Conservation (phyloP, 345 rosid genomes). For the Noccaea bulbosa region DNA sequence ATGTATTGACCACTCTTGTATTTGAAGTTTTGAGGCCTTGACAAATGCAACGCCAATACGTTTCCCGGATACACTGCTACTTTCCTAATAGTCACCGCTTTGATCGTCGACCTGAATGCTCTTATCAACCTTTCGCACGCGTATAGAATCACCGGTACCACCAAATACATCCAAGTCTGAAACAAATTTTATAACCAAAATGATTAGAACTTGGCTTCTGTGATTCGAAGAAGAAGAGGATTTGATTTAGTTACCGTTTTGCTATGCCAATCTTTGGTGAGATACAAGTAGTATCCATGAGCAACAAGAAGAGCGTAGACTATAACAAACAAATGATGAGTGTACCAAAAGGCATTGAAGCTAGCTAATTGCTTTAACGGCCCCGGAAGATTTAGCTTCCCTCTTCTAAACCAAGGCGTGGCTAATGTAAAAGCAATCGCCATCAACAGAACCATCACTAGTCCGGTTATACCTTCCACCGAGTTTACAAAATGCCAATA, state of each 20-base stretch:
- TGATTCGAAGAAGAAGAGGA: not conserved
- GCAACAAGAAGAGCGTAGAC: conserved; percentile 71
- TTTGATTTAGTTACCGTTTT: conserved; percentile 56
- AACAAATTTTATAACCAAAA: not conserved
- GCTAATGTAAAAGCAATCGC: conserved; percentile 81
- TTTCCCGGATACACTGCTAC: conserved; percentile 79
- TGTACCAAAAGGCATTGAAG: conserved; percentile 89
- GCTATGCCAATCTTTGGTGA: conserved; percentile 59
- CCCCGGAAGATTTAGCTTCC: conserved; percentile 57
- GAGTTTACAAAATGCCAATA: conserved; percentile 74
- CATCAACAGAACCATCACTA: conserved; percentile 68
- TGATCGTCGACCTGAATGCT: conserved; percentile 72
- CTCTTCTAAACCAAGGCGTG: conserved; percentile 72
- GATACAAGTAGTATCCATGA: conserved; percentile 69
- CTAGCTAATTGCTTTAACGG: conserved; percentile 74
- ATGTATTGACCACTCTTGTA: conserved; percentile 88
- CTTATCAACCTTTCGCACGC: conserved; percentile 63
- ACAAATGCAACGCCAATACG: conserved; percentile 71
- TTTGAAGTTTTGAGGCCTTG: conserved; percentile 80
- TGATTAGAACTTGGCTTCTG: not conserved
- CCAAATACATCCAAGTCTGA: conserved; percentile 88
- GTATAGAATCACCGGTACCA: conserved; percentile 62
- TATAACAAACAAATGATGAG: conserved; percentile 75
- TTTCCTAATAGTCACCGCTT: conserved; percentile 65
- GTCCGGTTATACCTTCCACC: conserved; percentile 68